Conservation (phyloP, 169 alveolate species). For the Plasmodium blacklocki region DNA sequence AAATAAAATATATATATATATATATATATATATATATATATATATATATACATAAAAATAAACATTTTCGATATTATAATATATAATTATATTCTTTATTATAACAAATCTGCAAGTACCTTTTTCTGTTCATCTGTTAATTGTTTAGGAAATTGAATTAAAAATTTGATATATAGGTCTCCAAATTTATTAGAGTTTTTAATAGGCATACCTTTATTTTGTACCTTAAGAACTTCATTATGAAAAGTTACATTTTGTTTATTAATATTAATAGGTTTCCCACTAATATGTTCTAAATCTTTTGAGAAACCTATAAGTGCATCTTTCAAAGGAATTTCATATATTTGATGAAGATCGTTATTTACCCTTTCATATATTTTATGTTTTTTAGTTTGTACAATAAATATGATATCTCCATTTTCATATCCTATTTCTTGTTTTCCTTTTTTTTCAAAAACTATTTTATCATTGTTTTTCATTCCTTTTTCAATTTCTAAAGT, state of each 20-base stretch:
- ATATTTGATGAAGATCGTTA: conserved; percentile 83
- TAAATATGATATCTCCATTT: conserved; percentile 86
- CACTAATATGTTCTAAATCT: conserved; percentile 85
- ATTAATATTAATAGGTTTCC: conserved; percentile 78
- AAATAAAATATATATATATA: background rate
- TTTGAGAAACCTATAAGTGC: conserved; percentile 87
- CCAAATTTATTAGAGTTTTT: conserved; percentile 81
- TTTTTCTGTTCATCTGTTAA: conserved; percentile 81
- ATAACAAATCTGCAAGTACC: conserved; percentile 78
- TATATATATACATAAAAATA: background rate
- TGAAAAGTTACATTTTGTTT: conserved; percentile 87
- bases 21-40: background rate
- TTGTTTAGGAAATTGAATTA: conserved; percentile 83
- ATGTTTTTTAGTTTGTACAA: conserved; percentile 82
- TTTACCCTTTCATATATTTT: conserved; percentile 84
- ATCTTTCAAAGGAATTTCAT: conserved; percentile 86
- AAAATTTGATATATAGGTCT: conserved; percentile 83
- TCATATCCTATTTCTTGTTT: conserved; percentile 86
- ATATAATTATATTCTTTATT: background rate
- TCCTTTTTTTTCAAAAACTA: conserved; percentile 88
- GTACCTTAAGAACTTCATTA: conserved; percentile 82
- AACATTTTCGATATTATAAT: background rate
- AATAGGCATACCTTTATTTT: conserved; percentile 87
- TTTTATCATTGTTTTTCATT: conserved; percentile 84
- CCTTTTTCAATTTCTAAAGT: conserved; percentile 80